Evolutionary conservation across 352 stramenopile species (phyloP), one percentile per base, ranked within the genome.

Genomic region (Phytophthora europaea): DNA sequence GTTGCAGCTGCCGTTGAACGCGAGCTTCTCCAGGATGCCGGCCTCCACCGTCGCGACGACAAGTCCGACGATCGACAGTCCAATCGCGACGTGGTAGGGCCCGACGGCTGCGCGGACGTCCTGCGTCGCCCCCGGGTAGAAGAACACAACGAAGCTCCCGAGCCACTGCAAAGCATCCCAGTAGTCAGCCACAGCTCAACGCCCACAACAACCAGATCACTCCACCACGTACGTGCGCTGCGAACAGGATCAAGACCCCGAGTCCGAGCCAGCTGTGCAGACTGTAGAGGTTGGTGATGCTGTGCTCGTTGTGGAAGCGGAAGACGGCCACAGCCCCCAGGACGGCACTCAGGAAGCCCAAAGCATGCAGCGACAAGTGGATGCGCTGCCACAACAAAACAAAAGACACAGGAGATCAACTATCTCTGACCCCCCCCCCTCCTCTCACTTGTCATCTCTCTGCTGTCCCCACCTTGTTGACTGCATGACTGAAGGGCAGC

Each of bases 201-300:
- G 73, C 7, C 36, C 36, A 18, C 36, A 45, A 18, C 36, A 7
- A 31, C 28, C 28, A 31, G 12, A 63, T 45, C 33, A 33, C 45
- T 48, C 56, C 6, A 18, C 5, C 6, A 69, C 71, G 31, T 78
- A 93, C 84, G 67, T 92, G 73, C 1, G 28, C 62, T 3, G 51
- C 58, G 53, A 94, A 92, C 36, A 91, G 57, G 48, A 94, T 78
- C 57, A 91, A 70, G 31, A 85, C 89, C 16, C 78, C 47, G 26
- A 96, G 63, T 43, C 90, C 90, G n/a, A 97, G 54, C 90, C 89
- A 97, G 62, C 89, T 96, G 83, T 97, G 90, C 10, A 96, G 78
- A 62, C 87, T 95, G 78, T 95, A 96, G 28, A 97, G 61, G 64
- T 97, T 96, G 22, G 82, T 92, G 71, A 96, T 96, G 22, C 73